Evolutionary conservation across 176 grass and related monocot species (phyloP).

Genomic region (Rhynchospora pubera): DNA sequence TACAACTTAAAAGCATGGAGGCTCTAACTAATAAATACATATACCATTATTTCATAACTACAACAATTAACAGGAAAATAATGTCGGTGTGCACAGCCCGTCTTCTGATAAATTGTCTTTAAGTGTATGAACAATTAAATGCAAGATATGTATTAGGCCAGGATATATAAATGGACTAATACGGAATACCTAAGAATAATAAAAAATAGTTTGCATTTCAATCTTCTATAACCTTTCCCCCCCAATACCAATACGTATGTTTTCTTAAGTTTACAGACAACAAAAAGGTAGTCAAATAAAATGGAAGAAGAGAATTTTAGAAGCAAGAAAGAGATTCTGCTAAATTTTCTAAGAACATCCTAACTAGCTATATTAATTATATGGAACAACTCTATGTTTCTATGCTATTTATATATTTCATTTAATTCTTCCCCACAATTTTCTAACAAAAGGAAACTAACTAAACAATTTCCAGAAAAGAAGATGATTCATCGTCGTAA

Average conservation of each 20-base stretch:
- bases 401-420: conserved; percentile 61
- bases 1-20: neutral
- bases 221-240: conserved; percentile 25
- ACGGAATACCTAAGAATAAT: neutral
- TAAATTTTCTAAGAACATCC: conserved; percentile 17
- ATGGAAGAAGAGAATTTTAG: neutral
- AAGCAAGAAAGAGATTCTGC: neutral
- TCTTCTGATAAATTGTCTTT: neutral
- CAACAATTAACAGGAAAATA: neutral
- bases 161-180: neutral
- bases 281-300: conserved; percentile 40
- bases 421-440: conserved; percentile 45
- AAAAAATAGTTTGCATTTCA: neutral
- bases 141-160: neutral
- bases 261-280: conserved; percentile 63
- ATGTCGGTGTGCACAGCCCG: neutral
- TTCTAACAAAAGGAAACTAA: conserved; percentile 78
- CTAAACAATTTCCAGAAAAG: conserved; percentile 48
- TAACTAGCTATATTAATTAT: conserved; percentile 57
- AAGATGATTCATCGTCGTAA: conserved; percentile 32
- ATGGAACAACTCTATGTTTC: conserved; percentile 50
- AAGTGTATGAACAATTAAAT: neutral
- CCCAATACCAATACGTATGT: conserved; percentile 52
- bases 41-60: neutral
- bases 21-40: neutral